Percentiles rank a stretch among this genome's conserved stretches.
phyloP scores from a whole-genome alignment of 192 early-diverging fungal species.

The Irineochytrium annulatum region DNA sequence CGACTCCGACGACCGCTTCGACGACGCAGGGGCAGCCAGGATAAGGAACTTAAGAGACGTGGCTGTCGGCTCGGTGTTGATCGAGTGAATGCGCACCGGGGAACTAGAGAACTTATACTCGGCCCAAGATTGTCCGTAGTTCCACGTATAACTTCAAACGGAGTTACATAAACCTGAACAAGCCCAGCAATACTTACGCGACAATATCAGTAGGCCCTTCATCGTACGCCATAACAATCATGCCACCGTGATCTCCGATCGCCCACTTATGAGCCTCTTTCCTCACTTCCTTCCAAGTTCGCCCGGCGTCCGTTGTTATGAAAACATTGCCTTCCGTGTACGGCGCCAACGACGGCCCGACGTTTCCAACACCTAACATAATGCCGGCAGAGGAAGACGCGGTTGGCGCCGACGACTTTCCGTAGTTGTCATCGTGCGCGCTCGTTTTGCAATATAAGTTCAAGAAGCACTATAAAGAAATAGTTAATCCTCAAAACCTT shows the following conservation, averaged over 20 bases:
- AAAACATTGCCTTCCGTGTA: conserved; percentile 68
- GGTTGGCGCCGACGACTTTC: conserved; percentile 16
- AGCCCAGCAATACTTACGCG: conserved; percentile 11
- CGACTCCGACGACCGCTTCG: conserved; percentile 9
- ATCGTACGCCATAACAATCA: conserved; percentile 75
- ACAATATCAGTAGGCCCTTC: conserved; percentile 58
- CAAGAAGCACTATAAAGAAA: conserved; percentile 15
- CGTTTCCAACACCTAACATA: conserved; percentile 65
- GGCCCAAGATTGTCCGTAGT: conserved; percentile 77
- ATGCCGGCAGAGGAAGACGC: conserved; percentile 40
- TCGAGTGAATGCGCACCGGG: conserved; percentile 55
- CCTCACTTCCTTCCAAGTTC: conserved; percentile 72
- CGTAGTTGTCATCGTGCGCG: background rate
- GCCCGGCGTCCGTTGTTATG: conserved; percentile 84
- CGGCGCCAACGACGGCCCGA: conserved; percentile 58
- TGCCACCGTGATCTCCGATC: conserved; percentile 85
- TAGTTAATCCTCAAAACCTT: background rate
- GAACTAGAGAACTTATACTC: conserved; percentile 51
- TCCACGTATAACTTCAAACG: conserved; percentile 62
- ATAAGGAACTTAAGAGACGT: conserved; percentile 73
- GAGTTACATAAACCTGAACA: too few species aligned
- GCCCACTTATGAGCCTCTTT: conserved; percentile 69
- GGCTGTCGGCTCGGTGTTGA: conserved; percentile 62
- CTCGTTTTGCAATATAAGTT: conserved; percentile 17
- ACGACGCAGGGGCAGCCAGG: conserved; percentile 37